phyloP scores from a whole-genome alignment of 441 rosid species.

The Brassica balearica region DNA sequence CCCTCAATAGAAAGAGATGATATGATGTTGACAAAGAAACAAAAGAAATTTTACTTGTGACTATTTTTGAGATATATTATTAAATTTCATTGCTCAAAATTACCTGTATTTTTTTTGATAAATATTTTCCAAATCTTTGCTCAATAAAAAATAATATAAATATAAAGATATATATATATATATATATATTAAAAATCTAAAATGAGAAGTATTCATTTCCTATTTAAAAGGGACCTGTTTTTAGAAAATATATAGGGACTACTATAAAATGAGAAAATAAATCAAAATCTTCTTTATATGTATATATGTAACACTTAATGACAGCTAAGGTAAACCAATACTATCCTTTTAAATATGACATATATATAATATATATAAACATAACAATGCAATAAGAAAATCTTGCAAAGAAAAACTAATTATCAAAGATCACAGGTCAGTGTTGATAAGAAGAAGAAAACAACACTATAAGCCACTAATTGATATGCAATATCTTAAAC shows the following conservation, averaged over 20 bases:
- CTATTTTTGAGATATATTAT: neutral
- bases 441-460: conserved; percentile 8
- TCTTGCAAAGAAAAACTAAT: neutral
- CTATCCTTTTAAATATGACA: neutral
- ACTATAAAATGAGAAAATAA: neutral
- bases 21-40: neutral
- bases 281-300: neutral
- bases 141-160: neutral
- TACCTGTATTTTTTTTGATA: conserved; percentile 6
- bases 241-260: neutral
- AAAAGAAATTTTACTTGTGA: neutral
- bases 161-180: neutral
- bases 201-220: conserved; percentile 1
- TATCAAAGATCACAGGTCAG: conserved; percentile 29
- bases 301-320: neutral
- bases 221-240: neutral
- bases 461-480: neutral
- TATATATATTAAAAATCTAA: neutral
- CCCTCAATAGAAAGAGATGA: too few relatives aligned
- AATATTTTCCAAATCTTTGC: neutral
- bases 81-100: neutral
- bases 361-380: neutral
- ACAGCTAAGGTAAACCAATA: conserved; percentile 14
- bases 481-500: neutral
- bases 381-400: neutral